Conservation (phyloP, 495 filamentous ascomycete genomes). For the Tuber borchii region DNA sequence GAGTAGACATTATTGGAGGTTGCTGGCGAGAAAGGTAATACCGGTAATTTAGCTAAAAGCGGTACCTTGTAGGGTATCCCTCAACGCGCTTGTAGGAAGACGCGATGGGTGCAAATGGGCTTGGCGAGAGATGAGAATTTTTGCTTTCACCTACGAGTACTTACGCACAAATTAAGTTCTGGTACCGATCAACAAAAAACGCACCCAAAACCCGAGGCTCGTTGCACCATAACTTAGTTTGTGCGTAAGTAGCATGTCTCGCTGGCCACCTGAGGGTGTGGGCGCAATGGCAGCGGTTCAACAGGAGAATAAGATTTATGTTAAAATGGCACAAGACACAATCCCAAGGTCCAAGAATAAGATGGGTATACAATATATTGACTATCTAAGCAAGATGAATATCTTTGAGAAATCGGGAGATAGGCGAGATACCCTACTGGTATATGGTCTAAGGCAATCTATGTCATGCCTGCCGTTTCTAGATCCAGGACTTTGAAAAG, state of each 20-base stretch:
- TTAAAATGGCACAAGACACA: background rate
- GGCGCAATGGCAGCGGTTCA: background rate
- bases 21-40: background rate
- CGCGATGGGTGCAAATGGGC: background rate
- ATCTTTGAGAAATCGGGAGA: background rate
- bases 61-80: background rate
- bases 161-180: no score
- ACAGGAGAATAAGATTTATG: background rate
- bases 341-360: background rate
- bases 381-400: background rate
- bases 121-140: background rate
- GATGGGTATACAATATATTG: background rate
- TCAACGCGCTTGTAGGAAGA: background rate
- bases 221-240: background rate
- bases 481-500: background rate
- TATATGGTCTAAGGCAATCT: background rate
- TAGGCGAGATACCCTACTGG: background rate
- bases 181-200: no score
- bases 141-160: background rate
- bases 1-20: conserved; percentile 22
- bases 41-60: background rate
- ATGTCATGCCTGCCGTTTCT: background rate
- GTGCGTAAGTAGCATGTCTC: background rate
- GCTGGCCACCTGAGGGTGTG: background rate
- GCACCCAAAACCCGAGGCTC: no score